Evolutionary conservation across 2,329 filamentous ascomycete genomes (phyloP), one percentile per base, ranked within the genome.

Genomic region (Ceratocystis smalleyi): DNA sequence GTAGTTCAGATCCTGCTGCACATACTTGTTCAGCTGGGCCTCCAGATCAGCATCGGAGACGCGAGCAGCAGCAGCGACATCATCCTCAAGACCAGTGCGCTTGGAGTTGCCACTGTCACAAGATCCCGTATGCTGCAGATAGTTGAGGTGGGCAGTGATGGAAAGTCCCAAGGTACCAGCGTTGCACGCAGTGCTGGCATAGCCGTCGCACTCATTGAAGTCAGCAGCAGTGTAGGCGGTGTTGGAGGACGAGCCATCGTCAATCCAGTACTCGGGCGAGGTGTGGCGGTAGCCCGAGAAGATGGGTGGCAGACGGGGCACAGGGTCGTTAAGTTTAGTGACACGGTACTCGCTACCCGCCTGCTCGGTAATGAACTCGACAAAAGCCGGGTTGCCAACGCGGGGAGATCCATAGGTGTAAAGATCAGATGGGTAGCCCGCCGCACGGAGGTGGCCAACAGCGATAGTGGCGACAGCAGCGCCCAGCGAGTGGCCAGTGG

Each of bases 401-500:
- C 85, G 84, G 1, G 86, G 86, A 19, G 81, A 78, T 67, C 86
- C 86, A 74, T 81, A 89, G 1, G 81, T 85, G 77, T 84, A 87
- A 54, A 88, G 69, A 17, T 71, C 66, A 61, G 77, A 72, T 1
- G 73, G 68, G 66, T 74, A 73, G 51, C 79, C 82, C 8, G 71
- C 70, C 5, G 72, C 71, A 59, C 84, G 79, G 22, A 87, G 73
- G 68, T 81, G 77, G 0, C 78, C 81, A 0, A 78, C 81, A 0
- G 78, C 85, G 3, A 89, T 71, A 5, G 80, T 82, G 47, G 80
- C 83, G 1, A 89, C 75, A 5, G 84, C 84, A 30, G 77, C 86
- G 59, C 86, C 86, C 3, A 89, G 81, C 8, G 83, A 86, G 75
- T 89, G 86, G 43, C 86, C 87, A 0, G 84, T 83, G n/a, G 79